Percentiles rank a stretch among this genome's conserved stretches.
phyloP scores from a whole-genome alignment of 1,139 yeast species.

The Taphrina sp. region DNA sequence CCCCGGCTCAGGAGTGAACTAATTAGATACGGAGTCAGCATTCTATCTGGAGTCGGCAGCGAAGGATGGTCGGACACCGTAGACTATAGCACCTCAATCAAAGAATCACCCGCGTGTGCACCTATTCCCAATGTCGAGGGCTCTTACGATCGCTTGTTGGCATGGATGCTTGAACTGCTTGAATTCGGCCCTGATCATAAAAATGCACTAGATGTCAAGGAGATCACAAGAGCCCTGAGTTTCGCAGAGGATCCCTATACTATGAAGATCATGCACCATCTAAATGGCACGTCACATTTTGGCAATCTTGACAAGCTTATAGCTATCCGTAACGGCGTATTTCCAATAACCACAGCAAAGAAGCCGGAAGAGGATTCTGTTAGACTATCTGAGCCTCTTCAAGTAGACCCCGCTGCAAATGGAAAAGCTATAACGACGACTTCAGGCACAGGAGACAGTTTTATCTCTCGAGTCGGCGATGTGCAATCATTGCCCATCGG shows the following conservation, averaged over 20 bases:
- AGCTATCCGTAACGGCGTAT: not conserved
- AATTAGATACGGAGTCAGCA: constrained; percentile 1
- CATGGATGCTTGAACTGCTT: constrained; percentile 7
- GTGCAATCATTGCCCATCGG: no score
- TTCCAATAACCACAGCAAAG: no score
- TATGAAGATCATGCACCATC: not conserved
- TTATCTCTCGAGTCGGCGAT: no score
- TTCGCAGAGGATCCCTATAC: constrained; percentile 10
- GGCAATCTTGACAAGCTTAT: not conserved
- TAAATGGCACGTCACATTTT: not conserved
- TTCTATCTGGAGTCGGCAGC: constrained; percentile 8
- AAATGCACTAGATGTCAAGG: not conserved
- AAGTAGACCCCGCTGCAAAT: no score
- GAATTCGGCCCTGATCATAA: not conserved
- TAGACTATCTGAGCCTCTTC: no score
- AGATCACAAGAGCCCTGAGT: constrained; percentile 5
- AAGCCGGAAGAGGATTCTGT: no score
- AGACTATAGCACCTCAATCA: not conserved
- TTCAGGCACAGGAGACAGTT: no score
- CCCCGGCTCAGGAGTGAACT: constrained; percentile 2
- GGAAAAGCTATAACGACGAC: no score
- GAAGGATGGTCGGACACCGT: not conserved
- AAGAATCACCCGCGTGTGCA: not conserved
- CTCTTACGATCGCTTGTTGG: not conserved
- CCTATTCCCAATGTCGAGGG: constrained; percentile 3